Base-by-base conservation (phyloP, 306 rosid genomes). In the Cicer chorassanicum region DNA sequence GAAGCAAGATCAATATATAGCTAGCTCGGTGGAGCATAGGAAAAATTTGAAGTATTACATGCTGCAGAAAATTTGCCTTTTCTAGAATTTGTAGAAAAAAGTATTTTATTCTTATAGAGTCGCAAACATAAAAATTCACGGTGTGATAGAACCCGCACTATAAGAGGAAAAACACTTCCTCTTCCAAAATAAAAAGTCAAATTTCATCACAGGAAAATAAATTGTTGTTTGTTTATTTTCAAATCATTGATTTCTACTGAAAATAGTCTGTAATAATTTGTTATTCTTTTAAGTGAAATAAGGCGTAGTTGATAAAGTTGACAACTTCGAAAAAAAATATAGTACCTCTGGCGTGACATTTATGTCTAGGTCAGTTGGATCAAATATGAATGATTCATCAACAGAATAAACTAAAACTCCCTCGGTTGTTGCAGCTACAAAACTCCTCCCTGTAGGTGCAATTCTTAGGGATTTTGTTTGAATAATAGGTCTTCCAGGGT, bases 361-460 rank as follows among this genome's bases (percentile, higher is more conserved):
- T n/a, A 94, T 87, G 87, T 94, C 99, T 16, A 94, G 95, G 82
- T 94, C 97, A 68, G 95, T 89, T 69, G 97, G 97, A 82, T 92
- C 97, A 49, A 92, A 94, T 82, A 94, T 94, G 81, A 92, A 90
- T 8, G 93, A 88, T 56, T 90, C 97, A 63, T 92, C 99, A 62
- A 92, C 86, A 61, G 97, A 94, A 80, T 87, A 92, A 81, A 92
- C 87, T 59, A 90, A 80, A 79, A 92, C 97, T 18, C 99, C 99
- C 81, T 88, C 97, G 1, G 99, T 92, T 16, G 97, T 92, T 84
- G 99, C 93, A 43, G 97, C 97, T 15, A 91, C 82, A 80, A 94
- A 94, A 84, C 91, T 94, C 76, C 97, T 82, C 72, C 99, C 99
- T 7, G 99, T 94, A 13, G 99, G 95, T 63, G 97, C 95, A 78